Conservation (phyloP, 2,329 filamentous ascomycete genomes). For the Fusarium begoniae region DNA sequence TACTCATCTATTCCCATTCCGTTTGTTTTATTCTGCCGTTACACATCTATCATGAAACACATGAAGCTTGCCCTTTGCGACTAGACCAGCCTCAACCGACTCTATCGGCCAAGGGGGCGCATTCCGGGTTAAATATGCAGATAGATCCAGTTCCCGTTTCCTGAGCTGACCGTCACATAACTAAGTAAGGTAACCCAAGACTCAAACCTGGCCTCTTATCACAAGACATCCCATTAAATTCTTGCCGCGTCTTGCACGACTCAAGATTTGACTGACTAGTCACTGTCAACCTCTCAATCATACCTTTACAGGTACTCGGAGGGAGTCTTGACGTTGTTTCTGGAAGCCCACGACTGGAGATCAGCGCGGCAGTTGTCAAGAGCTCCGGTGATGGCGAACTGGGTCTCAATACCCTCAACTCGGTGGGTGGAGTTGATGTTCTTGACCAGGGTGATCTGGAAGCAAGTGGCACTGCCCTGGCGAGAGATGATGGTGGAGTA, state of each 20-base stretch:
- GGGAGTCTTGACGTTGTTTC: constrained; percentile 49
- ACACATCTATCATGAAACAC: constrained; percentile 36
- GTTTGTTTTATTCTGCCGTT: constrained; percentile 17
- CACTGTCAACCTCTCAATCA: background rate
- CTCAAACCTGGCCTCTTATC: constrained; percentile 3
- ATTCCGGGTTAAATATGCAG: constrained; percentile 36
- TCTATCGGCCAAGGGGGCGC: constrained; percentile 33
- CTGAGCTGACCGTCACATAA: background rate
- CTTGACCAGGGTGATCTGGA: constrained; percentile 89
- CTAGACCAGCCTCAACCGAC: constrained; percentile 35
- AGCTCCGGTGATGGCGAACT: constrained; percentile 75
- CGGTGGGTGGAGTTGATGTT: constrained; percentile 92
- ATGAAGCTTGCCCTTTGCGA: constrained; percentile 36
- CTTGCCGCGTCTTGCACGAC: background rate
- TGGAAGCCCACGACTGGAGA: constrained; percentile 48
- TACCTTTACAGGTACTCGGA: constrained; percentile 41
- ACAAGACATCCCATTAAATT: background rate
- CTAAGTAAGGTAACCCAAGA: constrained; percentile 3
- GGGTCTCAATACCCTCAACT: constrained; percentile 76
- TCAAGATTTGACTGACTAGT: background rate
- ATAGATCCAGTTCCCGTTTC: constrained; percentile 29
- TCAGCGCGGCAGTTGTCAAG: constrained; percentile 51
- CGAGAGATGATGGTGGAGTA: constrained; percentile 86
- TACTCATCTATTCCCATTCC: background rate
- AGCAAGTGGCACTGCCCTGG: constrained; percentile 87